These are phyloP conservation scores for Globisporangium apiculatum DNA, from an alignment of 352 stramenopile species.

Conservation along the genomic window DNA sequence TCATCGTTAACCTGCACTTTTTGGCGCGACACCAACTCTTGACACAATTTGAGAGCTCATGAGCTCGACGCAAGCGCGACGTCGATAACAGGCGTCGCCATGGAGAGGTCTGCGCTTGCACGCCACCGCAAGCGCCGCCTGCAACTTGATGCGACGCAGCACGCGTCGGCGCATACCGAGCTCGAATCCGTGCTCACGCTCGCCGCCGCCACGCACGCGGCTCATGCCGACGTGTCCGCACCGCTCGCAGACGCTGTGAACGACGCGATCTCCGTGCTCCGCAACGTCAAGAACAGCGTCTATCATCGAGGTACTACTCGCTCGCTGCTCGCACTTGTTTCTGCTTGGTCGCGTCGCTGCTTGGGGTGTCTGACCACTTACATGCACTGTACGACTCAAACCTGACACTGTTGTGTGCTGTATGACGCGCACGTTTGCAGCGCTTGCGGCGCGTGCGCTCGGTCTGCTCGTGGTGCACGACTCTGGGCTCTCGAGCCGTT, in stretches of 20 bases:
- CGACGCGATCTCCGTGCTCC: conserved; percentile 29
- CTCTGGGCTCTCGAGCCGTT: conserved; percentile 20
- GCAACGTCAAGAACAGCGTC: conserved; percentile 63
- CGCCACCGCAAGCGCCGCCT: conserved; percentile 52
- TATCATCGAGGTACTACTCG: conserved; percentile 34
- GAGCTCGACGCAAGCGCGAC: too few relatives aligned
- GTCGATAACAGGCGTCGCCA: not conserved
- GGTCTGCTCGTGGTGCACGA: conserved; percentile 52
- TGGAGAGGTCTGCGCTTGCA: conserved; percentile 34
- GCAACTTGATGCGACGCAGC: conserved; percentile 35
- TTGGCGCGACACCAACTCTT: too few relatives aligned
- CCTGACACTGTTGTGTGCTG: too few relatives aligned
- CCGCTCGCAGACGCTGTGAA: conserved; percentile 14
- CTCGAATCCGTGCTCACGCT: conserved; percentile 22
- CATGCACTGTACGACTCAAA: not conserved
- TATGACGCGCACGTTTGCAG: conserved; percentile 10
- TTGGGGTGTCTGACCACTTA: not conserved
- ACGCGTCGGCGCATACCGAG: conserved; percentile 31
- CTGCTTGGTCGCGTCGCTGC: not conserved
- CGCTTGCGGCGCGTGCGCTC: conserved; percentile 54
- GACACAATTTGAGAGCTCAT: too few relatives aligned
- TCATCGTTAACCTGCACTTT: too few relatives aligned
- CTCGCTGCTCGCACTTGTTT: not conserved
- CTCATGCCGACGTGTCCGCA: not conserved
- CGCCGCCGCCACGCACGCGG: conserved; percentile 16